phyloP scores from a whole-genome alignment of 257 asterid genomes.

The Nicotiana tomentosiformis region DNA sequence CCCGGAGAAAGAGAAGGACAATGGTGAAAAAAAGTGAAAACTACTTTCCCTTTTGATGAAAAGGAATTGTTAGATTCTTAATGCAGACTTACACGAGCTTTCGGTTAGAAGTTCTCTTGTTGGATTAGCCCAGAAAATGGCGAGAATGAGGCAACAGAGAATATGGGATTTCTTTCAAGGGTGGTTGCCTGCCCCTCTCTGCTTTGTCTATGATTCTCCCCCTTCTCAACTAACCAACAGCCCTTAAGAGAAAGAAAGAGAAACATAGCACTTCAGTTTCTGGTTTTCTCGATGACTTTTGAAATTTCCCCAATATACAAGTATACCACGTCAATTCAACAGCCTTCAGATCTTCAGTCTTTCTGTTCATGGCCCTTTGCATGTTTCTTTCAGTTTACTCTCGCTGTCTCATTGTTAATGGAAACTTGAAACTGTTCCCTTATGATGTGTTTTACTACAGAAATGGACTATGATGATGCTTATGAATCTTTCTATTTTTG shows the following conservation, averaged over 20 bases:
- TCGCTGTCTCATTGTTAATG: not conserved
- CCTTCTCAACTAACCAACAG: not conserved
- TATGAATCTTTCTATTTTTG: not conserved
- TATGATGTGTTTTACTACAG: not conserved
- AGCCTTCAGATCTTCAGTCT: not conserved
- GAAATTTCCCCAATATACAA: not conserved
- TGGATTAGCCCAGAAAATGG: too few relatives aligned
- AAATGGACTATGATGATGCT: constrained; percentile 22
- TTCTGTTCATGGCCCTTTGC: not conserved
- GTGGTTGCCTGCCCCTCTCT: not conserved
- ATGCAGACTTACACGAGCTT: too few relatives aligned
- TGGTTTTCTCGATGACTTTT: not conserved
- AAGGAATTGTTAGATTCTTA: too few relatives aligned
- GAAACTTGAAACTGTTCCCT: not conserved
- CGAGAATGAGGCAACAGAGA: not conserved
- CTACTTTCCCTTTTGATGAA: not conserved
- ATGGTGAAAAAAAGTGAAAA: not conserved
- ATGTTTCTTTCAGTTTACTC: not conserved
- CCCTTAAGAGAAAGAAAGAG: not conserved
- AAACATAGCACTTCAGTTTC: not conserved
- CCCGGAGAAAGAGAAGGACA: not conserved
- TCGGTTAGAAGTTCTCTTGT: too few relatives aligned
- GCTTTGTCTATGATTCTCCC: constrained; percentile 20
- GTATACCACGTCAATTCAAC: not conserved
- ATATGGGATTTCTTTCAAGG: constrained; percentile 9